Conservation (phyloP, 2,329 filamentous ascomycete species). For the Aureobasidium subglaciale region DNA sequence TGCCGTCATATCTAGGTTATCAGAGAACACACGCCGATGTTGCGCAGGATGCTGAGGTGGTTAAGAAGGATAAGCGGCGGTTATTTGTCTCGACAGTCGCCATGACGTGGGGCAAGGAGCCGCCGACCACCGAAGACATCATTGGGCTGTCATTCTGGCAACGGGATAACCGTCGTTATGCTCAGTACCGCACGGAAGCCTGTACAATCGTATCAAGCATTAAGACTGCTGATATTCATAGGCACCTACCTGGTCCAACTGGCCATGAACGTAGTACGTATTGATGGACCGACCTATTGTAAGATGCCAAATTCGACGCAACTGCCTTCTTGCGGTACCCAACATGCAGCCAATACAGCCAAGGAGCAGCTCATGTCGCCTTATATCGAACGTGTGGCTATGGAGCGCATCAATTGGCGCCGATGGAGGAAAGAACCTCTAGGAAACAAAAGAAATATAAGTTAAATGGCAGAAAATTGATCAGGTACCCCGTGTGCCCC, state of each 20-base stretch:
- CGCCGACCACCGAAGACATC: neutral
- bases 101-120: neutral
- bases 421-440: neutral
- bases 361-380: neutral
- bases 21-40: neutral
- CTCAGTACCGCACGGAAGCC: too few species aligned
- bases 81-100: neutral
- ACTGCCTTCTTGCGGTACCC: neutral
- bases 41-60: neutral
- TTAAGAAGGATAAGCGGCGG: neutral
- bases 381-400: neutral
- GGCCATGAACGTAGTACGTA: too few species aligned
- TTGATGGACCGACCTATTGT: too few species aligned
- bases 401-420: neutral
- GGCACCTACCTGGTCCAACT: too few species aligned
- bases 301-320: neutral
- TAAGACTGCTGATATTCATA: too few species aligned
- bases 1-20: neutral
- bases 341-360: neutral
- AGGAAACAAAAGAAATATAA: neutral
- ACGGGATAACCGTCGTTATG: too few species aligned
- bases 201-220: too few species aligned
- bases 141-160: neutral
- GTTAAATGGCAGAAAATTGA: neutral
- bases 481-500: neutral